Base-by-base conservation (phyloP, 139 green algal genomes). In the Coccomyxa sp. region DNA sequence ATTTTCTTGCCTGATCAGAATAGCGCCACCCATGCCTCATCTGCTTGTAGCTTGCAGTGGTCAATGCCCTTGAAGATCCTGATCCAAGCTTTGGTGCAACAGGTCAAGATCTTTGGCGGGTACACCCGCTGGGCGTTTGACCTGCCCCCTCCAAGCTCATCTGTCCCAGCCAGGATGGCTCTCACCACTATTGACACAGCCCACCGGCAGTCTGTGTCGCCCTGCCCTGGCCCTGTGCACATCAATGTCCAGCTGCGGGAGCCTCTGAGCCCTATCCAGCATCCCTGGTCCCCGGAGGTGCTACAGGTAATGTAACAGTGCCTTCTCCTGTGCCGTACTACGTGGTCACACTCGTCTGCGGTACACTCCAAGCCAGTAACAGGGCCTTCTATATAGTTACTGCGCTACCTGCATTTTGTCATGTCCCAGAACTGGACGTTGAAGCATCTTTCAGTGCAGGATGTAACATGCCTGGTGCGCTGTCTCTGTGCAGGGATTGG, bases 171-270 rank as follows among this genome's bases (percentile, higher is more conserved):
- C 14, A 84, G 93, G 35, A 78, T 80, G 8, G 71, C 94, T 12
- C 82, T 98, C 14, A 94, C 92, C 9, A 85, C 85, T 0, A 81
- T 93, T 24, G 90, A 90, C 75, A 83, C 86, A 9, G 95, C 94
- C 4, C 77, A 93, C n/a, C 74, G 84, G 10, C 22, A 55, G 8
- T 18, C 44, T 22, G 73, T 58, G 37, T 7, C 68, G 27, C 24
- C 79, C 18, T 35, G 68, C 24, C 73, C 92, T 0, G 96, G 96
- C 4, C 95, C 96, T 1, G 96, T 98, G 54, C 96, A 99, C 79
- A 50, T 99, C 35, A 99, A 99, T 86, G 88, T 80, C 64, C 89
- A 97, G 85, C 98, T 98, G 86, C 83, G 93, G 9, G 95, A 99
- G 81, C 96, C 96, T 7, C 88, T 99, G n/a, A 91, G 88, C 0